Percentiles rank a stretch among this genome's conserved stretches.
Evolutionary conservation across 331 rosid species (phyloP).

Genomic region (Stylosanthes scabra): DNA sequence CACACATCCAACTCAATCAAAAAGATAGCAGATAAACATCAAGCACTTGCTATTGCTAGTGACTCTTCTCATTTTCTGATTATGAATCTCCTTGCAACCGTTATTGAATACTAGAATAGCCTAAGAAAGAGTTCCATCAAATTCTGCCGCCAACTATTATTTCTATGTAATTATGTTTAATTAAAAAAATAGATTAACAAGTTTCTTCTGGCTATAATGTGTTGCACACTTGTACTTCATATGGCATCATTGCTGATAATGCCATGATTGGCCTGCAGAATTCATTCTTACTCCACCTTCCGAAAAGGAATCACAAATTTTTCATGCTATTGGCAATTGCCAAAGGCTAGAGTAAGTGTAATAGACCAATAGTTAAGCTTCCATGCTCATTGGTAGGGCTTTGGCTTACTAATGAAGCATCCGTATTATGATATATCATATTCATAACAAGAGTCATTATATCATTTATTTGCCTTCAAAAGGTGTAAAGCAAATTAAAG

Average conservation of each 20-base stretch:
- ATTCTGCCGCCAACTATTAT: slow-evolving; percentile 9
- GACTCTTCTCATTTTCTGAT: too few relatives aligned
- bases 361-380: slow-evolving; percentile 3
- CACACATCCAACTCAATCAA: slow-evolving; percentile 30
- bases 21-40: slow-evolving; percentile 4
- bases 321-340: not conserved
- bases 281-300: not conserved
- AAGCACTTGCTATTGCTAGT: not conserved
- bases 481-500: not conserved
- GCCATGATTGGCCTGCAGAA: slow-evolving; percentile 11
- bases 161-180: not conserved
- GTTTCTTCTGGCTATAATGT: not conserved
- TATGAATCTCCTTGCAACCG: too few relatives aligned
- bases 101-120: too few relatives aligned
- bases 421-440: slow-evolving; percentile 22
- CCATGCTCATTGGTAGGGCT: not conserved
- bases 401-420: slow-evolving; percentile 28
- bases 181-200: not conserved
- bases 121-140: not conserved
- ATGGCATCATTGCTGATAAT: not conserved
- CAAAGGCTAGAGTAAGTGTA: not conserved
- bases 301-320: not conserved
- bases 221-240: not conserved
- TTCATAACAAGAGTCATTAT: not conserved
- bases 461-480: not conserved